A percentile compares a stretch with the other conserved stretches of the same genome.
Evolutionary conservation across 169 alveolate species (phyloP).

Genomic region (Cryptosporidium meleagridis): DNA sequence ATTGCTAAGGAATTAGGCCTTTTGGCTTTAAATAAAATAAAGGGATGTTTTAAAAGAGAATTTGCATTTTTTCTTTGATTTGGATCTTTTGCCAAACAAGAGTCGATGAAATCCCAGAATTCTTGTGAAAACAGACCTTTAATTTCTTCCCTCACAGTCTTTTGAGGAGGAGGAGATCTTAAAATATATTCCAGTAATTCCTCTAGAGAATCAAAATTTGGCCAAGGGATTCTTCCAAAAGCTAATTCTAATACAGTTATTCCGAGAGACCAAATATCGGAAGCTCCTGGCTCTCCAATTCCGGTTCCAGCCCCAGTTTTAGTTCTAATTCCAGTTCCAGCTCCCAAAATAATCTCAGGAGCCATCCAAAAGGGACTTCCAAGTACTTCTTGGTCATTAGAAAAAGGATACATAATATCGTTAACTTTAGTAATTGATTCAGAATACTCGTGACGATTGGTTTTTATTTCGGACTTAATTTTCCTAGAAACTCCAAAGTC

Average conservation of each 20-base stretch:
- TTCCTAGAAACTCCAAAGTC: slow-evolving; percentile 88
- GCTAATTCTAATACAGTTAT: slow-evolving; percentile 91
- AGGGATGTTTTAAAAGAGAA: slow-evolving; percentile 35
- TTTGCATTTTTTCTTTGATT: slow-evolving; percentile 75
- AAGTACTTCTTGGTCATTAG: slow-evolving; percentile 76
- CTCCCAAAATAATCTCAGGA: slow-evolving; percentile 89
- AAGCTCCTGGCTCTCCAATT: slow-evolving; percentile 81
- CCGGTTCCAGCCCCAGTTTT: no score
- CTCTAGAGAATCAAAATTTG: slow-evolving; percentile 44
- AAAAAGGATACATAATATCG: not conserved
- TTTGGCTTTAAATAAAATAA: not conserved
- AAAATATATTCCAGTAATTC: slow-evolving; percentile 1
- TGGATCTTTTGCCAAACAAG: slow-evolving; percentile 86
- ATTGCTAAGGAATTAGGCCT: not conserved
- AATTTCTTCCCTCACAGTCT: slow-evolving; percentile 18
- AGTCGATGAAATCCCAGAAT: slow-evolving; percentile 83
- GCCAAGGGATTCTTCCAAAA: slow-evolving; percentile 92
- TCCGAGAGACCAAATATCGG: slow-evolving; percentile 93
- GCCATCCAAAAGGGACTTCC: slow-evolving; percentile 97
- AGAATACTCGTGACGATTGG: not conserved
- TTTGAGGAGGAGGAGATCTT: slow-evolving; percentile 67
- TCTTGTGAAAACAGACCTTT: slow-evolving; percentile 78
- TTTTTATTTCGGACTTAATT: not conserved
- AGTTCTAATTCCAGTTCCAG: slow-evolving; percentile 28
- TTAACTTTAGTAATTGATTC: not conserved